Base-by-base conservation (phyloP, 768 basidiomycete species). In the Auriscalpium orientale region DNA sequence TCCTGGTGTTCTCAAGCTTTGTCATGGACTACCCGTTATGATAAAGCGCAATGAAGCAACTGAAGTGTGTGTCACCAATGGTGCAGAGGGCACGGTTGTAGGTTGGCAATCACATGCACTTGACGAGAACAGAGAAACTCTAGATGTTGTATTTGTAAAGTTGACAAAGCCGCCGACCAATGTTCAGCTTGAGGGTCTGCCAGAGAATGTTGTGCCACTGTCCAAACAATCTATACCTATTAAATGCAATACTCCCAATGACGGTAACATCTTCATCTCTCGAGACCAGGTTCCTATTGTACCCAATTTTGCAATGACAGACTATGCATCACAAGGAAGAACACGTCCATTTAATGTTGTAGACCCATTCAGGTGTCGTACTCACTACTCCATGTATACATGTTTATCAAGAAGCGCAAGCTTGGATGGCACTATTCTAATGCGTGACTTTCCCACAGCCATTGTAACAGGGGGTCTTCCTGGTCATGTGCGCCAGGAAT, bases 261-360 rank as follows among this genome's bases (percentile, higher is more conserved):
- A 54, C 15, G 16, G 15, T 2, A 43, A 9, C 12, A 6, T 56
- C 2, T 13, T n/a, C 1, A 37, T 65, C 15, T 18, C 15, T 1
- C 22, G 66, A n/a, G 8, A 43, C 3, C 65, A 67, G 36, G 54
- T 62, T 3, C 56, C 18, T 10, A 46, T 62, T 3, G 34, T 66
- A 0, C 66, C 60, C 4, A 62, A 64, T 49, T 67, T 67, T 49
- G 59, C 60, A 3, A 64, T 66, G 59, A 62, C 65, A 20, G 63
- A 67, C 49, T 67, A 54, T 53, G 46, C 46, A 12, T 62, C 49
- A 20, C 66, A 67, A 56, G 66, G 64, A 3, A n/a, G 59, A 13
- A 67, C 62, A 4, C 34, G 63, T n/a, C 46, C n/a, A 4, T 18
- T 43, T 18, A 67, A 67, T 56, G 40, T 55, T 4, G 54, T 58